Evolutionary conservation across 2,329 filamentous ascomycete genomes (phyloP), one percentile per base, ranked within the genome.

Genomic region (Aspergillus brasiliensis): DNA sequence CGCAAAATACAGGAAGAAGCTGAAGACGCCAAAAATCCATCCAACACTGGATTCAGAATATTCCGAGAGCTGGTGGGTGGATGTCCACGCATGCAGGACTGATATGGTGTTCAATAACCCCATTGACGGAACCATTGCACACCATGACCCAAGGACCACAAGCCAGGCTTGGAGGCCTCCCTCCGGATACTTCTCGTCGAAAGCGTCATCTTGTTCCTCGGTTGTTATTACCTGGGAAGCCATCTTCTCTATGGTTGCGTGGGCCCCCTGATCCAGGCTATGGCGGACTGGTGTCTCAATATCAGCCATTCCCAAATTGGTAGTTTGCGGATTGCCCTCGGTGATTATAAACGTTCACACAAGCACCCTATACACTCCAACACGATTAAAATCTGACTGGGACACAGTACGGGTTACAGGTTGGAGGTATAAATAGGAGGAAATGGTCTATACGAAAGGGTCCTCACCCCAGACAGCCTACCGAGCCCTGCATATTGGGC

Each of bases 141-240:
- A 55, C 65, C 73, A 78, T 13, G 76, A 71, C 8, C 77, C 79
- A 1, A 75, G 60, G 2, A 79, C 78, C 3, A 79, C 77, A 0
- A 76, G 70, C 76, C 78, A 80, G n/a, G 78, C 77, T 25, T 66
- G 63, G 1, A 72, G 60, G 0, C 78, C 78, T n/a, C 78, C 78
- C 59, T 81, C 79, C 1, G 78, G 78, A 59, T 71, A 74, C 21
- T 42, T 46, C 10, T 46, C 52, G 15, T 54, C 51, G n/a, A 44
- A 21, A 15, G 25, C 19, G 38, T 46, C n/a, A 34, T 46, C 25
- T 15, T 27, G 52, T n/a, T 40, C 52, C 31, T 55, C 38, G 5
- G 15, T 15, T 31, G 6, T 27, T 46, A 55, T 28, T 13, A 34
- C 27, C 11, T 55, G 52, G 8, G 52, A 55, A 5, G 38, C 38